phyloP scores from a whole-genome alignment of 2,329 filamentous ascomycete genomes.

The Xylaria digitata region DNA sequence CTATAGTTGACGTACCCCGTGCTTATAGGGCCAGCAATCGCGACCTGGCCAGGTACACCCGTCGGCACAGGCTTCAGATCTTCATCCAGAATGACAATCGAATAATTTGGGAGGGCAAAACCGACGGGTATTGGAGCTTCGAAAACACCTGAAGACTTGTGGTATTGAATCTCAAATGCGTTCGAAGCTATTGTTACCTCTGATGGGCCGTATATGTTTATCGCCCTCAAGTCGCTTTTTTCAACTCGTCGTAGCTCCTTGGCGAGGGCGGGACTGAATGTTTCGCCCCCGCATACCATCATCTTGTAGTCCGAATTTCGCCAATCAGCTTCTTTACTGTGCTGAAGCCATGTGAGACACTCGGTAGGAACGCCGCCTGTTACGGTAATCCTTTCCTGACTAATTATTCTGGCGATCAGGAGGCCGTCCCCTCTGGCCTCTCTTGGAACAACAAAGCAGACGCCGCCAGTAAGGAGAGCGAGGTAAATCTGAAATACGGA shows the following conservation, averaged over 20 bases:
- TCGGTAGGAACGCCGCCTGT: conserved; percentile 55
- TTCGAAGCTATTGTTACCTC: conserved; percentile 34
- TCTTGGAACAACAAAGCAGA: conserved; percentile 51
- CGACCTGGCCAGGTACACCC: no score
- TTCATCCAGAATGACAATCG: conserved; percentile 55
- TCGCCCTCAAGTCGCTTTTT: conserved; percentile 25
- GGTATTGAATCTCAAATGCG: conserved; percentile 26
- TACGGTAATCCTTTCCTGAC: conserved; percentile 48
- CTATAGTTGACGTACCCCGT: no score
- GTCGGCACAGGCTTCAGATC: conserved; percentile 47
- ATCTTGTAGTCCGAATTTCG: conserved; percentile 4
- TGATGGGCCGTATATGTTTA: conserved; percentile 39
- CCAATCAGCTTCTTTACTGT: no score
- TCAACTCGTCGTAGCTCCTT: conserved; percentile 24
- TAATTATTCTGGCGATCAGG: conserved; percentile 51
- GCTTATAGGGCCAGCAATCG: no score
- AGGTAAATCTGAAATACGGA: conserved; percentile 50
- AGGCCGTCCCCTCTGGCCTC: conserved; percentile 50
- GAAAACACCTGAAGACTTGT: neutral
- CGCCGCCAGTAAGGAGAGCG: conserved; percentile 50
- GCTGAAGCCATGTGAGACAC: conserved; percentile 46
- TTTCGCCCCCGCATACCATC: conserved; percentile 43
- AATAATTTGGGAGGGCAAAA: conserved; percentile 31
- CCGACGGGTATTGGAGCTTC: conserved; percentile 26
- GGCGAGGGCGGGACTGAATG: conserved; percentile 34